Conservation (phyloP, 768 basidiomycete species). For the Peribolospora baueri region DNA sequence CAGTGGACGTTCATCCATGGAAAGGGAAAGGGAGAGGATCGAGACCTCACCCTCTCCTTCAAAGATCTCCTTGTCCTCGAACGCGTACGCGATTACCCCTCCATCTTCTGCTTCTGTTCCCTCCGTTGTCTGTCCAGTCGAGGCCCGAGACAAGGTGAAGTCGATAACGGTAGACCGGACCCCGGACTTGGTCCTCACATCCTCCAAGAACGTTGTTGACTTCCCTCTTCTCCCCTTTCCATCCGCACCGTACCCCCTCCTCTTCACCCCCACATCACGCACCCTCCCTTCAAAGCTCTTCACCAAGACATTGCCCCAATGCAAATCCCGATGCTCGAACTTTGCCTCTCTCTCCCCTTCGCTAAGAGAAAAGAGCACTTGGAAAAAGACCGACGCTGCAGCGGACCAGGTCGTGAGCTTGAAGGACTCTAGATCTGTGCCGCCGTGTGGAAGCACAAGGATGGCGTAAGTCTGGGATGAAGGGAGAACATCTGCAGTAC, state of each 20-base stretch:
- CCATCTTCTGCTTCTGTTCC: slow-evolving; percentile 23
- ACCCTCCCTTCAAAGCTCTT: slow-evolving; percentile 17
- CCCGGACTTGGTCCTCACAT: slow-evolving; percentile 30
- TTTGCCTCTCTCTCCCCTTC: slow-evolving; percentile 52
- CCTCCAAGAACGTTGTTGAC: slow-evolving; percentile 32
- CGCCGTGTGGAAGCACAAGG: slow-evolving; percentile 71
- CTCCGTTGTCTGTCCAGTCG: slow-evolving; percentile 26
- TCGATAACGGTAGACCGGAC: slow-evolving; percentile 73
- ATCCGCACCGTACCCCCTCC: too few relatives aligned
- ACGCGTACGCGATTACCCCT: slow-evolving; percentile 45
- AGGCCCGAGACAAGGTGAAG: slow-evolving; percentile 72
- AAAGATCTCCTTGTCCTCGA: slow-evolving; percentile 55
- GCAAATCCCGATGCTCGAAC: slow-evolving; percentile 99
- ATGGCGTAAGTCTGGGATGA: slow-evolving; percentile 64
- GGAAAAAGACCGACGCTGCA: slow-evolving; percentile 75
- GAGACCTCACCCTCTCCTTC: slow-evolving; percentile 50
- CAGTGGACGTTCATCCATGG: neutral
- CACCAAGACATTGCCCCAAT: slow-evolving; percentile 88
- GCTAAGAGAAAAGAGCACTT: slow-evolving; percentile 50
- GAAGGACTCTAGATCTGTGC: slow-evolving; percentile 70
- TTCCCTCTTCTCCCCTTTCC: neutral
- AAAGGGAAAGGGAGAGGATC: neutral
- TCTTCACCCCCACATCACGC: too few relatives aligned
- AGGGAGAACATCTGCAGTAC: slow-evolving; percentile 38
- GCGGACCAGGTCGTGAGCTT: slow-evolving; percentile 54